Base-by-base conservation (phyloP, 148 eudicot genomes). In the Pouteria glomerata region DNA sequence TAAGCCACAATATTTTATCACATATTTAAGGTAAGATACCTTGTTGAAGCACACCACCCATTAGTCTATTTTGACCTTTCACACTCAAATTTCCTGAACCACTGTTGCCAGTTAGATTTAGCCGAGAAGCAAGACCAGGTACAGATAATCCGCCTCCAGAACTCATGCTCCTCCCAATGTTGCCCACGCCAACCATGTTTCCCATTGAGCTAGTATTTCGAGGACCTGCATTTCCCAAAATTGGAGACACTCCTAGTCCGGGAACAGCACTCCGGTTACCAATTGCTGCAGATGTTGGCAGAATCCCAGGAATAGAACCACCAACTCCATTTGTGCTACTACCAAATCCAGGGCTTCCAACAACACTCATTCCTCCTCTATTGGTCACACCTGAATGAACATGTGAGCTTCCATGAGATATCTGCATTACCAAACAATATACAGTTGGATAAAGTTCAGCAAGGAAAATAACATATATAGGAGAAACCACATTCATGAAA, bases 261-360 rank as follows among this genome's bases (percentile, higher is more conserved):
- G 89, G 85, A 82, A 90, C 96, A 81, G 86, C 81, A 82, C 70
- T 84, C 65, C 97, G 89, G 73, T 89, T 95, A 70, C 96, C 92
- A 73, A 95, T 88, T 56, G 89, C 84, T 59, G 96, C 90, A 82
- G 99, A 95, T 37, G 90, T 88, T 42, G 99, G 88, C 59, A 92
- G 87, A 79, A 95, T 87, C 67, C 99, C 99, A 72, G 99, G 96
- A 81, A 95, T 88, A 12, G 99, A 95, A 73, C 97, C 96, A 66
- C 96, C 94, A 74, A 88, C 88, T 41, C 90, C 93, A 83, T 88
- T 95, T 55, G 90, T 37, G 76, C 73, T 85, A 81, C 82, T 82
- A 83, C 73, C 85, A 79, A 85, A 95, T 74, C 99, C 99, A 80
- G 91, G 90, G 77, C 74, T 89, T 76, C 98, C 98, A 68, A 88